A percentile compares a stretch with the other conserved stretches of the same genome.
Conservation (phyloP, 2,329 filamentous ascomycete genomes). For the Esteya vermicola region DNA sequence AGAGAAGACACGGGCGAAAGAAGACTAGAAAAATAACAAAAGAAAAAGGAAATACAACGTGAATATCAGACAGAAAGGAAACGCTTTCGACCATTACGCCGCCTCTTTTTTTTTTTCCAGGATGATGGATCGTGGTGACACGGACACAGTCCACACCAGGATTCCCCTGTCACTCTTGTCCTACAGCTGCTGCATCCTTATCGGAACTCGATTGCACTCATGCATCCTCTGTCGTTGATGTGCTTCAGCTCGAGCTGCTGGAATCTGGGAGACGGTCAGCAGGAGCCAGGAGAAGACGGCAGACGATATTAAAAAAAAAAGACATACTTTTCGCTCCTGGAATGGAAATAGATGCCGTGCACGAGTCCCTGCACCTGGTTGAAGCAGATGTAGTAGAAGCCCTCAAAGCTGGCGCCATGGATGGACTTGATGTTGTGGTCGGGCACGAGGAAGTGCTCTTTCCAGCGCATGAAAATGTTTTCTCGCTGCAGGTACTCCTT, state of each 20-base stretch:
- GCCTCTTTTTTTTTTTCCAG: no score
- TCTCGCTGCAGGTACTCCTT: slow-evolving; percentile 66
- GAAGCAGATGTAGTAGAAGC: slow-evolving; percentile 99
- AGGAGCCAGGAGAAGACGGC: not conserved
- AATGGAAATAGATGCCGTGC: slow-evolving; percentile 93
- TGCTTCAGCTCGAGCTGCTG: slow-evolving; percentile 88
- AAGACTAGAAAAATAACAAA: no score
- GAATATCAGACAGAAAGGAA: no score
- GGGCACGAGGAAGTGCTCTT: slow-evolving; percentile 93
- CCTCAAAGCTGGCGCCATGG: slow-evolving; percentile 88
- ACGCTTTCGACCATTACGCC: not conserved
- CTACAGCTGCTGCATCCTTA: slow-evolving; percentile 35
- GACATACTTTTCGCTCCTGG: slow-evolving; percentile 89
- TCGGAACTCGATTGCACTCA: slow-evolving; percentile 77
- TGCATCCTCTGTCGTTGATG: slow-evolving; percentile 71
- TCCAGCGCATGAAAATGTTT: slow-evolving; percentile 98
- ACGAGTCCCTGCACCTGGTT: slow-evolving; percentile 80
- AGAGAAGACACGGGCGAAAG: no score
- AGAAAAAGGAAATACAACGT: no score
- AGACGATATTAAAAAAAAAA: not conserved
- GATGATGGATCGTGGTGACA: no score
- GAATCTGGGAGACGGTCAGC: slow-evolving; percentile 41
- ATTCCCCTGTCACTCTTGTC: no score
- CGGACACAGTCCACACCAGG: no score
- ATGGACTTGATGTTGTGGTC: slow-evolving; percentile 88